Evolutionary conservation across 2,329 filamentous ascomycete species (phyloP).

Genomic region (Harringtonia aguacate): DNA sequence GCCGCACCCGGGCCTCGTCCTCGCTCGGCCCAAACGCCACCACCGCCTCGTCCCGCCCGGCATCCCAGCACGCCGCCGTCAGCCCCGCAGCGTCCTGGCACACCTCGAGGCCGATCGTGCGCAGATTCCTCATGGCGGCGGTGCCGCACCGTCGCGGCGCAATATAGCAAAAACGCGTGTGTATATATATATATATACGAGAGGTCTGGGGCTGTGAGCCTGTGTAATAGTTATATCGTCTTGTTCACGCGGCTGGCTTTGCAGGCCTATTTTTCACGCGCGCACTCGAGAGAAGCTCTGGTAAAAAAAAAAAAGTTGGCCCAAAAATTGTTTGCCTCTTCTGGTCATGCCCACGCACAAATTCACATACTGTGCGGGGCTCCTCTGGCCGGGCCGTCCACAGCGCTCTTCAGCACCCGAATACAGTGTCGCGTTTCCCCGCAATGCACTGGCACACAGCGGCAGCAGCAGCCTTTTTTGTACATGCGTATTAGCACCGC

Average conservation of each 20-base stretch:
- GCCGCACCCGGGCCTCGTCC: slow-evolving; percentile 60
- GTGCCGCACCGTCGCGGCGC: no score
- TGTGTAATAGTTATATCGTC: no score
- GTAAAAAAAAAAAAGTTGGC: no score
- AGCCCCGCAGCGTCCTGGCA: slow-evolving; percentile 52
- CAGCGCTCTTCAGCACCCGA: neutral
- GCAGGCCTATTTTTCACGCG: no score
- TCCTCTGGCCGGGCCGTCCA: no score
- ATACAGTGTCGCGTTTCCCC: neutral
- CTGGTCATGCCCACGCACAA: neutral
- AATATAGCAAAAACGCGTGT: no score
- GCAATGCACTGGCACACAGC: neutral
- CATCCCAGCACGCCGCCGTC: slow-evolving; percentile 79
- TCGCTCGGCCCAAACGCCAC: slow-evolving; percentile 75
- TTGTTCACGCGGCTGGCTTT: no score
- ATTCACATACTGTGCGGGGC: slow-evolving; percentile 9
- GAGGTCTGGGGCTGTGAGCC: no score
- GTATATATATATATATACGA: no score
- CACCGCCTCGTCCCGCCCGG: slow-evolving; percentile 63
- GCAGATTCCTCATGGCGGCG: slow-evolving; percentile 70
- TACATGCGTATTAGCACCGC: no score
- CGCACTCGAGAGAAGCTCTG: no score
- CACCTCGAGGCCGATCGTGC: slow-evolving; percentile 60
- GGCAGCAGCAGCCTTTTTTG: no score
- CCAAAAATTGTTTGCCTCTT: slow-evolving; percentile 6